A percentile compares a stretch with the other conserved stretches of the same genome.
Evolutionary conservation across 805 yeast species (phyloP).

Genomic region (Jamesozyma jinghongensis): DNA sequence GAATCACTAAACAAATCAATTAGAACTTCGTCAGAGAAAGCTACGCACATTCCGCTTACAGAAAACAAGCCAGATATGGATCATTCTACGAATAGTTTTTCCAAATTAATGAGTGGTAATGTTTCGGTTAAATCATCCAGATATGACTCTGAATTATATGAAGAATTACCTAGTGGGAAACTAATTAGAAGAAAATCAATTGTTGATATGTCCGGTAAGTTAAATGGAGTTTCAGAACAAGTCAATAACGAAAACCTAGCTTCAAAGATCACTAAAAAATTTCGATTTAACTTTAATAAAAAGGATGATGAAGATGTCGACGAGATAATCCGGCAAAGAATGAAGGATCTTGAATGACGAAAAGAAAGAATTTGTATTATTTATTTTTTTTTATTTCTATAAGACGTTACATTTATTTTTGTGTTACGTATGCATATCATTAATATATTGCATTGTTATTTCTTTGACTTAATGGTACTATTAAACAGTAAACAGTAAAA

Average conservation of each 20-base stretch:
- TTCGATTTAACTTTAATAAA: conserved; percentile 29
- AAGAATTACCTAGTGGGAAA: conserved; percentile 68
- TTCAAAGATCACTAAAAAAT: conserved; percentile 26
- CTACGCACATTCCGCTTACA: not conserved
- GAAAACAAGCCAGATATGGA: not conserved
- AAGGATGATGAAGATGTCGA: conserved; percentile 39
- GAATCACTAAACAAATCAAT: not conserved
- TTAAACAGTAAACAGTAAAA: no score
- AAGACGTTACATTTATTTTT: no score
- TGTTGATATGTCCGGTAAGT: not conserved
- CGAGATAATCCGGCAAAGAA: conserved; percentile 44
- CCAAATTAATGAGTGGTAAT: not conserved
- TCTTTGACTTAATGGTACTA: no score
- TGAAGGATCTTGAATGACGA: conserved; percentile 31
- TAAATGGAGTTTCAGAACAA: not conserved
- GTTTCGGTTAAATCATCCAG: not conserved
- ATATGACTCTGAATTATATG: conserved; percentile 33
- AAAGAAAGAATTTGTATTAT: no score
- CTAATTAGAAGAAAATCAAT: conserved; percentile 36
- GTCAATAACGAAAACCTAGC: conserved; percentile 2
- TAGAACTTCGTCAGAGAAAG: not conserved
- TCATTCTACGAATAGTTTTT: not conserved
- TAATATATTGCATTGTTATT: no score
- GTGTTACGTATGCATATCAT: no score
- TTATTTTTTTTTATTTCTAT: not conserved